Evolutionary conservation across 805 yeast species (phyloP).

Genomic region (Saturnispora serradocipensis): DNA sequence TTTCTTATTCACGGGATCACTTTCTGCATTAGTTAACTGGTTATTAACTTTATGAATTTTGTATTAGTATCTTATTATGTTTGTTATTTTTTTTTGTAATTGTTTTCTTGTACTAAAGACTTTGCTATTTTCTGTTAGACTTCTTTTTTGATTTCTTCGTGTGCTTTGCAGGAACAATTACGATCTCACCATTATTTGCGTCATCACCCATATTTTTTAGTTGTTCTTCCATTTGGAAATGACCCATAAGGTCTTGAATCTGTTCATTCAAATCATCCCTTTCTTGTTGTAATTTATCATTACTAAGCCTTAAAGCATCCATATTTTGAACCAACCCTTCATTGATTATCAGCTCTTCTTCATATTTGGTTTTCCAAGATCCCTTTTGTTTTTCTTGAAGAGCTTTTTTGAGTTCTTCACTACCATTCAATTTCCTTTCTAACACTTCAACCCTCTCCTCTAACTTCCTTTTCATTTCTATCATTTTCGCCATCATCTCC

Average conservation of each 20-base stretch:
- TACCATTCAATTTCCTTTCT: slow-evolving; percentile 5
- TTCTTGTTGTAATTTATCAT: slow-evolving; percentile 28
- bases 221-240: slow-evolving; percentile 61
- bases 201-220: slow-evolving; percentile 64
- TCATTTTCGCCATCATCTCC: slow-evolving; percentile 11
- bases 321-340: slow-evolving; percentile 34
- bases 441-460: slow-evolving; percentile 15
- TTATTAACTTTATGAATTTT: background rate
- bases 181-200: slow-evolving; percentile 59
- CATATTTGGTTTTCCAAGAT: slow-evolving; percentile 22
- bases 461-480: slow-evolving; percentile 20
- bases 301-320: slow-evolving; percentile 27
- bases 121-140: background rate
- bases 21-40: background rate
- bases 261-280: slow-evolving; percentile 51
- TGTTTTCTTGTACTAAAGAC: background rate
- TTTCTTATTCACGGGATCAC: slow-evolving; percentile 24
- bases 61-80: background rate
- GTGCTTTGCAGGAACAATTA: slow-evolving; percentile 28
- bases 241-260: slow-evolving; percentile 73
- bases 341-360: slow-evolving; percentile 40
- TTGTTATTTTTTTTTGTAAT: background rate
- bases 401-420: slow-evolving; percentile 12
- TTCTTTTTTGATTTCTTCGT: slow-evolving; percentile 8
- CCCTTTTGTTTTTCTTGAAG: slow-evolving; percentile 15